These are phyloP conservation scores for Cercospora sojina DNA, from an alignment of 2,329 filamentous ascomycete species.

Conservation along the genomic window DNA sequence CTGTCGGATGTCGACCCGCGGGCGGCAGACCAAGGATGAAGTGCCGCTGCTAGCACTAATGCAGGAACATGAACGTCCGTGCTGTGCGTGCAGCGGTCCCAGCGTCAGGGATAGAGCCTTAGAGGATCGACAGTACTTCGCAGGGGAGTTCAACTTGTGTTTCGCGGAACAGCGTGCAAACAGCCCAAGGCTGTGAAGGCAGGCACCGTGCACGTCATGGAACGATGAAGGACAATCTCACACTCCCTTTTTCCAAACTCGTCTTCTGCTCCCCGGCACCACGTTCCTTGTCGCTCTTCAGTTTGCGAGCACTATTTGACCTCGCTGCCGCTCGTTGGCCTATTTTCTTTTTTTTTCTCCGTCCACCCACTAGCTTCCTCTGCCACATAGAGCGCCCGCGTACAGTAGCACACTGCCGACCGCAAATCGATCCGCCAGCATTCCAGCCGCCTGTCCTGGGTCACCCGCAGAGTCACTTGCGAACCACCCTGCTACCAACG, in stretches of 20 bases:
- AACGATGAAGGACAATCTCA: background rate
- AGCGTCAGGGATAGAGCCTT: background rate
- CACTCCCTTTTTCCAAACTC: conserved; percentile 10
- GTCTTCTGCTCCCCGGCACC: conserved; percentile 3
- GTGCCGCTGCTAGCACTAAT: conserved; percentile 6
- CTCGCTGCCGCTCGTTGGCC: background rate
- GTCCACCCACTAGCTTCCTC: conserved; percentile 2
- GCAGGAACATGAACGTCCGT: conserved; percentile 1
- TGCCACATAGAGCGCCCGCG: background rate
- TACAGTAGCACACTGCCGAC: conserved; percentile 12
- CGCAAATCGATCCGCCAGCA: conserved; percentile 22
- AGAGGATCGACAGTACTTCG: background rate
- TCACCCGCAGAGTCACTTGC: conserved; percentile 17
- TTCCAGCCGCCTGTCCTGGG: conserved; percentile 24
- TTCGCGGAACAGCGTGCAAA: conserved; percentile 9
- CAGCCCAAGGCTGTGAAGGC: conserved; percentile 1
- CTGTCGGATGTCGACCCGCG: background rate
- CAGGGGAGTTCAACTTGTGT: background rate
- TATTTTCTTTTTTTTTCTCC: conserved; percentile 2
- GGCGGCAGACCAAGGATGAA: background rate
- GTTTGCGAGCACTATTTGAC: conserved; percentile 1
- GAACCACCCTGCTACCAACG: conserved; percentile 15
- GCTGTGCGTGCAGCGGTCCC: background rate
- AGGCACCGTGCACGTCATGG: background rate
- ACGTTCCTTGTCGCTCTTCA: conserved; percentile 3